Evolutionary conservation across 2,329 filamentous ascomycete genomes (phyloP), one percentile per base, ranked within the genome.

Genomic region (Aotearoamyces nothofagi): DNA sequence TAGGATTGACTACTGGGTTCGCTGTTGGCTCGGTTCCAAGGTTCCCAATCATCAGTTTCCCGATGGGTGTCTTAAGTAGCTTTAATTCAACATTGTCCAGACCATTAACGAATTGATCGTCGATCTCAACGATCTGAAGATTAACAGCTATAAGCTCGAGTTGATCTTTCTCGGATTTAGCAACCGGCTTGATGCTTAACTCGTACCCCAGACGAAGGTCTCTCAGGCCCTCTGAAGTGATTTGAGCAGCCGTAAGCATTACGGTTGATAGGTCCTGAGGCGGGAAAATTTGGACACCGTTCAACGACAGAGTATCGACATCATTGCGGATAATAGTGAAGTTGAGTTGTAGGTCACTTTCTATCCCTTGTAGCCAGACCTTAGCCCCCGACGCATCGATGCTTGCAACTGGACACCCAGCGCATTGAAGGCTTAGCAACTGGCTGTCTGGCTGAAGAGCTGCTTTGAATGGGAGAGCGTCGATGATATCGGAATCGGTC

Each of bases 91-190:
- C 58, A 15, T 54, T 54, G 20, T 66, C 62, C 14, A 74, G 55
- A 14, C 53, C 58, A 24, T 66, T 53, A 31, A 77, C 50, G 33
- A 71, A 69, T 24, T 57, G 53, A 30, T 60, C 51, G 33, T 66
- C 68, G 15, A 78, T 63, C 45, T 72, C 63, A 34, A 72, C 60
- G 35, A 79, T 61, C 38, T 69, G 58, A 20, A 78, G 51, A 36
- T 66, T 58, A 33, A 78, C 43, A 20, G 56, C 49, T 29, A 75
- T 48, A 3, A 74, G 48, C 33, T 65, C 57, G 24, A 73, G 47
- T 30, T 57, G 52, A 35, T 63, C 61, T 7, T 64, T 56, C 27
- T 62, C 58, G 32, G 68, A 60, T 25, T 58, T 54, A 37, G 61
- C 56, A 29, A 53, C 48, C 12, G 53, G 51, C 35, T 35, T 42